Evolutionary conservation across 768 basidiomycete species (phyloP), one percentile per base, ranked within the genome.

Genomic region (Chalciporus chontae): DNA sequence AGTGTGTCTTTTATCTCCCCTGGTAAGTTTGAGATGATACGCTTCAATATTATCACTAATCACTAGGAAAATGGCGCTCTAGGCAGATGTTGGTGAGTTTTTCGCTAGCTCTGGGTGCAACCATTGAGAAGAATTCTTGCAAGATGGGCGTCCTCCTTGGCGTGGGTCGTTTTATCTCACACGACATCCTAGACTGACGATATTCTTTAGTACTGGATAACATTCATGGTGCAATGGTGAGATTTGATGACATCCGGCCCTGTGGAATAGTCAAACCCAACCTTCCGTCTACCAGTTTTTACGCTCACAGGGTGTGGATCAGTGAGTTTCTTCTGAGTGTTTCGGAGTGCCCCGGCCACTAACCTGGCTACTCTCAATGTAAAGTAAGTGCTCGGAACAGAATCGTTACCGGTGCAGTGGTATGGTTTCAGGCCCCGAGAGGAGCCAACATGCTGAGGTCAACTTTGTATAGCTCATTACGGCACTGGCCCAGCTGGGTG

Each of bases 221-320:
- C 51, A 3, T 54, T 52, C 36, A 18, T 42, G 17, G 50, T 54
- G 13, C 50, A 54, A 18, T 29, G 51, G 53, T 54, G 27, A 29
- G 27, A 29, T 29, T 10, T 29, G 10, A 24, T 5, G 37, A 2
- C 34, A 21, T 13, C 15, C 18, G 34, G 14, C n/a, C 27, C 27
- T 24, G 10, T 26, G n/a, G 29, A 17, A 34, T 37, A 13, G 40
- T 9, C 18, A 1, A 23, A 18, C 4, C 6, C 29, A 31, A 13
- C 37, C 11, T 19, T 4, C 5, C 8, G 5, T 14, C 21, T 26
- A 14, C 38, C 37, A 54, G 53, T 38, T 54, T 54, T 34, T 54
- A 52, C 31, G 50, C 50, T 13, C 50, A 54, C 15, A 51, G 50
- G 18, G 50, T 52, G 13, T 52, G 50, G 53, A 54, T 54, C 39